phyloP scores from a whole-genome alignment of 2,329 filamentous ascomycete genomes.

The Pestalotiopsis sp. region DNA sequence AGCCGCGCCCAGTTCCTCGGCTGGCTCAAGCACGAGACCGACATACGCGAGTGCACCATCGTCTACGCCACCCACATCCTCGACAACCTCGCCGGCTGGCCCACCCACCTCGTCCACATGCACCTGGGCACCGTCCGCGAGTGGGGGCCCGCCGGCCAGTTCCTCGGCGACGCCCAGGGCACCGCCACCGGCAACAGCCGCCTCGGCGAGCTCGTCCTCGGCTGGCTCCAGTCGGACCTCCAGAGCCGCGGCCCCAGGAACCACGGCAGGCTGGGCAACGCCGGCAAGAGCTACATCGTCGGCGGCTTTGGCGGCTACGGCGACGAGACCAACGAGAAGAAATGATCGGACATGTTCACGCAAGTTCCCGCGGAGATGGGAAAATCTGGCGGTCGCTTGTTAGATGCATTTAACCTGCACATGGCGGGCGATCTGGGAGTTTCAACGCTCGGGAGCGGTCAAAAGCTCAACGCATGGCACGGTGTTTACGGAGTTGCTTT shows the following conservation, averaged over 20 bases:
- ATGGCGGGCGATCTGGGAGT: not conserved
- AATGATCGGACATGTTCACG: constrained; percentile 21
- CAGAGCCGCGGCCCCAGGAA: constrained; percentile 75
- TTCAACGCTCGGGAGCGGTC: not conserved
- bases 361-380: constrained; percentile 14
- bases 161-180: constrained; percentile 54
- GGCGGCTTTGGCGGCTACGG: constrained; percentile 57
- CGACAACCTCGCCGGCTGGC: constrained; percentile 93
- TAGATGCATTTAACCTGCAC: constrained; percentile 2
- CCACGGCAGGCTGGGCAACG: constrained; percentile 51
- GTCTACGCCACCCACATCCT: constrained; percentile 98
- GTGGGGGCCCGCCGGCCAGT: constrained; percentile 73
- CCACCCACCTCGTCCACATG: constrained; percentile 95
- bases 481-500: constrained; percentile 1
- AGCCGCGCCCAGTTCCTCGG: constrained; percentile 80
- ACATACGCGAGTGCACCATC: constrained; percentile 79
- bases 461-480: constrained; percentile 7
- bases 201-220: constrained; percentile 82
- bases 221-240: constrained; percentile 83
- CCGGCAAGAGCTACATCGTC: constrained; percentile 64
- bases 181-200: constrained; percentile 69
- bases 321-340: constrained; percentile 39
- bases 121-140: constrained; percentile 84
- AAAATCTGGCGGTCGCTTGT: not conserved
- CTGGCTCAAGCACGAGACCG: constrained; percentile 87